phyloP scores from a whole-genome alignment of 371 early-diverging fungal genomes.

The Homolaphlyctis polyrhiza region DNA sequence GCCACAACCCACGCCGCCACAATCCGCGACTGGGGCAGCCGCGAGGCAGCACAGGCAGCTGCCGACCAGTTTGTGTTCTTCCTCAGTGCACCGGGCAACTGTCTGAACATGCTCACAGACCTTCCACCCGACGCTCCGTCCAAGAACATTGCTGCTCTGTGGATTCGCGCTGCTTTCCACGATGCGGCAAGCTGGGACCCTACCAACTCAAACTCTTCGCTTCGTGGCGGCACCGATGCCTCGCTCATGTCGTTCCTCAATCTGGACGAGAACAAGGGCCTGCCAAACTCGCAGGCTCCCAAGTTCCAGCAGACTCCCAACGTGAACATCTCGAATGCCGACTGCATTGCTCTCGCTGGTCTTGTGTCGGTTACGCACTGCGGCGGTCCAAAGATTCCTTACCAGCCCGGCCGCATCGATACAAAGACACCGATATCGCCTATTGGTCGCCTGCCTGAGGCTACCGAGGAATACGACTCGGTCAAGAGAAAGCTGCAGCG shows the following conservation, averaged over 20 bases:
- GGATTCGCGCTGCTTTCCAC: slow-evolving; percentile 34
- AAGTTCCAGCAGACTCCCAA: slow-evolving; percentile 3
- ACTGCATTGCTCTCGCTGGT: slow-evolving; percentile 25
- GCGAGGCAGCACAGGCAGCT: neutral
- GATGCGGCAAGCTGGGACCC: slow-evolving; percentile 23
- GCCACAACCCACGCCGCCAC: too few relatives aligned
- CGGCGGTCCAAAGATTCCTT: slow-evolving; percentile 26
- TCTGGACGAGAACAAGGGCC: slow-evolving; percentile 14
- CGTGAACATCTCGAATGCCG: slow-evolving; percentile 17
- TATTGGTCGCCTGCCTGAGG: slow-evolving; percentile 15
- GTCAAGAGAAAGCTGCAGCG: slow-evolving; percentile 11
- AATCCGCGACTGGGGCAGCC: neutral
- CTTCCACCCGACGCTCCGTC: slow-evolving; percentile 13
- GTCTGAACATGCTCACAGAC: slow-evolving; percentile 5
- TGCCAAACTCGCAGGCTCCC: slow-evolving; percentile 13
- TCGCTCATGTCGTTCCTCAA: slow-evolving; percentile 8
- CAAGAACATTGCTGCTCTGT: slow-evolving; percentile 30
- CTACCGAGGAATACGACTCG: neutral
- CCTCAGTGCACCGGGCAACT: slow-evolving; percentile 9
- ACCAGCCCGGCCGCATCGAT: slow-evolving; percentile 17
- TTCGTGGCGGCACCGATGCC: slow-evolving; percentile 20
- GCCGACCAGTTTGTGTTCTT: slow-evolving; percentile 3
- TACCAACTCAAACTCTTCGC: slow-evolving; percentile 2
- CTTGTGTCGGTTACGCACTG: slow-evolving; percentile 24
- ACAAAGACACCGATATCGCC: neutral